Base-by-base conservation (phyloP, 2,329 filamentous ascomycete genomes). In the Rhexocercosporidium sp. region DNA sequence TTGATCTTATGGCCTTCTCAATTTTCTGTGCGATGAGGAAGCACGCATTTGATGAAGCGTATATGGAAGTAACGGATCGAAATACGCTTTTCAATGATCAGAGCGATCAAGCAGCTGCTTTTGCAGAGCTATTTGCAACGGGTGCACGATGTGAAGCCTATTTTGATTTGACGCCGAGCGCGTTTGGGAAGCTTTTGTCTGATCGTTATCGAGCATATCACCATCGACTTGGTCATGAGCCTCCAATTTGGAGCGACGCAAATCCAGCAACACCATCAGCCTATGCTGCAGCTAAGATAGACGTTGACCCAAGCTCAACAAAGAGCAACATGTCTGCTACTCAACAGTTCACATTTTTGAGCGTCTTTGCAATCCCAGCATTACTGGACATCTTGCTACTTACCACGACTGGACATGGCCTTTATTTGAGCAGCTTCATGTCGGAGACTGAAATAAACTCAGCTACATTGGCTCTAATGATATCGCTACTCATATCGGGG, bases 141-240 rank as follows among this genome's bases (percentile, higher is more conserved):
- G 87, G 87, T 1, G 88, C 87, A 6, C 84, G 87, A 66, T 90
- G 87, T 72, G 86, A 89, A 68, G 82, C 84, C 1, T 90, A 89
- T 73, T 88, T 90, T 66, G 86, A 87, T 68, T 81, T 89, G 41
- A 74, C 79, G 0, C 84, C 84, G 2, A 82, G 81, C 37, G 79
- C 79, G 5, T 78, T 86, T 59, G 84, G 84, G 46, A 81, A 81
- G 65, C 64, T 73, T 27, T 67, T 73, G 49, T 72, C 66, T 8
- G 67, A 72, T 56, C 65, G 81, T 22, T 72, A 82, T 20, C 79
- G 79, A 2, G 75, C 78, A 67, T 77, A 80, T 11, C 81, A 84
- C 31, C 79, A 82, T 59, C 84, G 83, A 68, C 79, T 75, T n/a
- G 75, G 82, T 31, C 77, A 83, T 53, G 79, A 83, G 59, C 84